Evolutionary conservation across 139 green algal genomes (phyloP).

Genomic region (Chlorella sp.): DNA sequence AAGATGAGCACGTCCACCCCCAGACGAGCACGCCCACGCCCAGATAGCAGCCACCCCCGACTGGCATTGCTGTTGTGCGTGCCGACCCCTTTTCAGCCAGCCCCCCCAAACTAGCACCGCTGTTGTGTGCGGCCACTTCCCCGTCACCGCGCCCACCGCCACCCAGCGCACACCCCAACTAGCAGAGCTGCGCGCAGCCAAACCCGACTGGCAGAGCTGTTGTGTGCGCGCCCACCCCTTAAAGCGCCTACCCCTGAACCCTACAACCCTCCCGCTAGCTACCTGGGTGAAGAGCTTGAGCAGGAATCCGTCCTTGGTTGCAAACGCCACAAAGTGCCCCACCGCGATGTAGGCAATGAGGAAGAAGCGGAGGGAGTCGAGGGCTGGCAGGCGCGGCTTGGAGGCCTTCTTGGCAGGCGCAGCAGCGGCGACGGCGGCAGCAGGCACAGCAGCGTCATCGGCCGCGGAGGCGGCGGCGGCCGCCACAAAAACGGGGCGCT

Average conservation of each 20-base stretch:
- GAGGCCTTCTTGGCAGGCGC: conserved; percentile 20
- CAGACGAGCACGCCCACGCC: no score
- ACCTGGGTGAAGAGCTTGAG: conserved; percentile 35
- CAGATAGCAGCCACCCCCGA: no score
- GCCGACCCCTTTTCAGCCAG: no score
- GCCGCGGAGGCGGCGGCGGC: background rate
- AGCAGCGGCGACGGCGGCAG: background rate
- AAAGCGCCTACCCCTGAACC: background rate
- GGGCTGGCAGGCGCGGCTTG: conserved; percentile 38
- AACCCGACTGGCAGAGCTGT: no score
- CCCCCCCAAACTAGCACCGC: no score
- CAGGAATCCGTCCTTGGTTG: conserved; percentile 32
- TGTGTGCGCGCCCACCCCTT: no score
- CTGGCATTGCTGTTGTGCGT: no score
- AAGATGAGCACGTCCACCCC: no score
- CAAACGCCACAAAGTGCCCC: conserved; percentile 42
- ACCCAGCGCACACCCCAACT: no score
- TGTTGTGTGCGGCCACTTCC: no score
- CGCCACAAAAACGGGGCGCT: background rate
- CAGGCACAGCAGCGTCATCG: background rate
- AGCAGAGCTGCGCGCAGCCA: no score
- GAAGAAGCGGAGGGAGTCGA: conserved; percentile 43
- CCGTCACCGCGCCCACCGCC: no score
- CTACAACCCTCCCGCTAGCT: background rate
- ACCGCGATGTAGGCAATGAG: conserved; percentile 43